Conservation (phyloP, 805 yeast genomes). For the Torulaspora gathmanii region DNA sequence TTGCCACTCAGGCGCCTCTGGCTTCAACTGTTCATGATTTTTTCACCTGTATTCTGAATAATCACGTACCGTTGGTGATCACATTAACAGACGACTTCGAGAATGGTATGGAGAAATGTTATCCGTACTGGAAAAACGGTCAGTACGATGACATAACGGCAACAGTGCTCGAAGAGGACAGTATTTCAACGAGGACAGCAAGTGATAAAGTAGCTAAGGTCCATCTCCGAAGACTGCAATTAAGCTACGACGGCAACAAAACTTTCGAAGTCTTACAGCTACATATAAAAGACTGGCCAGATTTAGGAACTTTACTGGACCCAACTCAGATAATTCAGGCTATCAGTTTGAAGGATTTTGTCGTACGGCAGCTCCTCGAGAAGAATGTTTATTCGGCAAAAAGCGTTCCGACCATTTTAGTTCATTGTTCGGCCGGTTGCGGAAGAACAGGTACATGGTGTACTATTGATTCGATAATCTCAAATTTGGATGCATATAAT, state of each 20-base stretch:
- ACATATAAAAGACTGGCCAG: conserved; percentile 82
- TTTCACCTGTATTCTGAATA: conserved; percentile 70
- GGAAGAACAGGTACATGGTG: conserved; percentile 93
- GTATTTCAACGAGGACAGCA: conserved; percentile 3
- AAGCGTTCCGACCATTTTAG: conserved; percentile 52
- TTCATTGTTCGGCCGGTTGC: conserved; percentile 96
- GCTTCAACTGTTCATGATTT: conserved; percentile 71
- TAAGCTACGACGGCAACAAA: conserved; percentile 35
- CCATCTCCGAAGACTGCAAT: conserved; percentile 37
- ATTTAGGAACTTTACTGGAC: conserved; percentile 59
- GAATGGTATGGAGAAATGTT: conserved; percentile 75
- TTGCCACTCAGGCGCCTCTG: conserved; percentile 91
- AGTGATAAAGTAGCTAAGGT: conserved; percentile 7
- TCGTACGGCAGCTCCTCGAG: conserved; percentile 33
- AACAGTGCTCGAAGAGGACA: conserved; percentile 24
- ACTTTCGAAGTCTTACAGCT: conserved; percentile 58
- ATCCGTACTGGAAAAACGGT: conserved; percentile 72
- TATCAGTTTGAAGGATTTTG: conserved; percentile 44
- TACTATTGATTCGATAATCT: conserved; percentile 57
- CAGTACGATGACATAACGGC: conserved; percentile 37
- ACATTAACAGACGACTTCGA: conserved; percentile 75
- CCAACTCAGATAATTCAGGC: conserved; percentile 54
- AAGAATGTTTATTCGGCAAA: conserved; percentile 14
- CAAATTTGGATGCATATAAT: conserved; percentile 31
- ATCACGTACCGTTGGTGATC: conserved; percentile 60